Conservation (phyloP, 2,329 filamentous ascomycete genomes). For the Pseudocercospora ulei region DNA sequence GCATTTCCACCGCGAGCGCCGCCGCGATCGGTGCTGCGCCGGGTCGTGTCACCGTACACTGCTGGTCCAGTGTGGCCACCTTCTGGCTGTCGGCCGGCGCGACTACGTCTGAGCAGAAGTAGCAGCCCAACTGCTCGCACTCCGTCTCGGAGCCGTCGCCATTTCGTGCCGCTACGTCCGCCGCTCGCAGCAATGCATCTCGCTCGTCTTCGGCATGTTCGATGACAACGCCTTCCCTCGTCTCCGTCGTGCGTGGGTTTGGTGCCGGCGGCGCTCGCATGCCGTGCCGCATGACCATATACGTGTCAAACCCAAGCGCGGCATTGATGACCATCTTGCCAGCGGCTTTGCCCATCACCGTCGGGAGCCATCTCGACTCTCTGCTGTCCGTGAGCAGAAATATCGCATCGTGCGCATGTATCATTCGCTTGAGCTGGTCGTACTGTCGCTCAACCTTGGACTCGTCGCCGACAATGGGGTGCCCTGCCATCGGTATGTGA, state of each 20-base stretch:
- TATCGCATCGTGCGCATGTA: slow-evolving; percentile 78
- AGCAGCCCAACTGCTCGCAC: slow-evolving; percentile 68
- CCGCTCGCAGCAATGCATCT: slow-evolving; percentile 21
- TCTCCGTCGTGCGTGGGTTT: slow-evolving; percentile 16
- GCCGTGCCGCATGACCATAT: slow-evolving; percentile 93
- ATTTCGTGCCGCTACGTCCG: slow-evolving; percentile 18
- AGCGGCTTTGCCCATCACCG: slow-evolving; percentile 84
- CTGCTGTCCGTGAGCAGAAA: slow-evolving; percentile 98
- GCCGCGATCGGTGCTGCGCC: slow-evolving; percentile 89
- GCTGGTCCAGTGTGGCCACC: slow-evolving; percentile 90
- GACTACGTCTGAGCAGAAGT: slow-evolving; percentile 97
- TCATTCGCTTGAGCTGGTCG: slow-evolving; percentile 60
- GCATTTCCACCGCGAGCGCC: slow-evolving; percentile 76
- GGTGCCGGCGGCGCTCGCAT: slow-evolving; percentile 39
- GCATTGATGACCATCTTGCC: slow-evolving; percentile 96
- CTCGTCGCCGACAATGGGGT: slow-evolving; percentile 64
- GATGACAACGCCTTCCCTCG: slow-evolving; percentile 22
- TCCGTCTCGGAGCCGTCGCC: slow-evolving; percentile 13
- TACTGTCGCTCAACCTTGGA: slow-evolving; percentile 62
- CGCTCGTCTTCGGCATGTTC: slow-evolving; percentile 21
- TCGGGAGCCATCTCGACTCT: slow-evolving; percentile 90
- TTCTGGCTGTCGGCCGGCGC: slow-evolving; percentile 88
- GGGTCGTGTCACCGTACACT: slow-evolving; percentile 92
- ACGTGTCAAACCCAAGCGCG: slow-evolving; percentile 90
- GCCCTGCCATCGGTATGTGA: slow-evolving; percentile 89